Conservation (phyloP, 1,284 basidiomycete species). For the Rhodotorula mucilaginosa region DNA sequence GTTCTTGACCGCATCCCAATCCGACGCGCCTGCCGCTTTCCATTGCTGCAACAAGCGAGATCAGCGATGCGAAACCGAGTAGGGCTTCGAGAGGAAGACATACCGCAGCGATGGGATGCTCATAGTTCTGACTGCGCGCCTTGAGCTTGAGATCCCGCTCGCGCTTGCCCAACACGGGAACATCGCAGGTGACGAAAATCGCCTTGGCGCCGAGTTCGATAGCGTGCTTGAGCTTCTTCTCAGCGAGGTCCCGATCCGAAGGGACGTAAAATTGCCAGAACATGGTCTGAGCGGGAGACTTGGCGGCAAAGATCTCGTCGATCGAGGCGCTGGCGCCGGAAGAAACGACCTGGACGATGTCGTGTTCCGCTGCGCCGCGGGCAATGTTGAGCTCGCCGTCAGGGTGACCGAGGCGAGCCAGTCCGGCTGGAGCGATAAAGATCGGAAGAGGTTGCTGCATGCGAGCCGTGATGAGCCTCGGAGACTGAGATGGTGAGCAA, state of each 20-base stretch:
- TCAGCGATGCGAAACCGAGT: background rate
- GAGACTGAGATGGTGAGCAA: background rate
- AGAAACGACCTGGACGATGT: constrained; percentile 52
- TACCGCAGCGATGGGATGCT: constrained; percentile 19
- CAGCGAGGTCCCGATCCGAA: constrained; percentile 49
- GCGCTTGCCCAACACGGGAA: constrained; percentile 50
- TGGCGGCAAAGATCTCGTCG: constrained; percentile 53
- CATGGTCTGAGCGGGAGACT: constrained; percentile 25
- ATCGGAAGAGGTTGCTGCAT: constrained; percentile 64
- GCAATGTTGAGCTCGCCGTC: constrained; percentile 55
- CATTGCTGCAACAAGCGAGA: constrained; percentile 18
- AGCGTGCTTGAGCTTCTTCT: constrained; percentile 49
- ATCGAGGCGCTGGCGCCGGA: constrained; percentile 51
- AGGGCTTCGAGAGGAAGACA: too few species aligned
- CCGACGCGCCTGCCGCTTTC: constrained; percentile 13
- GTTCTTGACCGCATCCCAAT: background rate
- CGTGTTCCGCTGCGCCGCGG: constrained; percentile 48
- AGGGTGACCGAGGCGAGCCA: constrained; percentile 53
- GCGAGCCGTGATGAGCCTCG: too few species aligned
- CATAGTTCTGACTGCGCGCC: constrained; percentile 15
- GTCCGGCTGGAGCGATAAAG: constrained; percentile 71
- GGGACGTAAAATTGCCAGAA: constrained; percentile 50
- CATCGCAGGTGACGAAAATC: constrained; percentile 54
- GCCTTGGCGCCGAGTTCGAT: constrained; percentile 49
- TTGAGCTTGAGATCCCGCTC: constrained; percentile 41